A percentile compares a stretch with the other conserved stretches of the same genome.
phyloP scores from a whole-genome alignment of 805 yeast genomes.

The Kuraishia borneana region DNA sequence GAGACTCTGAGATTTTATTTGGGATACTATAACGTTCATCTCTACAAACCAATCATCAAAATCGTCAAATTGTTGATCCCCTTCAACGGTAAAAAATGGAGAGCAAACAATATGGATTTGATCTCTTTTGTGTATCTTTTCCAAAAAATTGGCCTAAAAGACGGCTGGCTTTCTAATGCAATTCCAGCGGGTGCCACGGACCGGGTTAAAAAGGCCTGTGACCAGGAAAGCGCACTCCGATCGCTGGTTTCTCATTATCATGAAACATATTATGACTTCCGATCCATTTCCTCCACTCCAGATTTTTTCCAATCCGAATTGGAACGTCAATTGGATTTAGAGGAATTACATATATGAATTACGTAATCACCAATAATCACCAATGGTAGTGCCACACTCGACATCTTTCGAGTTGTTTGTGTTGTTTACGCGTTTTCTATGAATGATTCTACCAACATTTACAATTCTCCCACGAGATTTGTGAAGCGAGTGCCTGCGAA shows the following conservation, averaged over 20 bases:
- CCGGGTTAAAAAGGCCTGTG: slow-evolving; percentile 65
- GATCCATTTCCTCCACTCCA: slow-evolving; percentile 13
- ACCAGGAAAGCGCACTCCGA: slow-evolving; percentile 77
- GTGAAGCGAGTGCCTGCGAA: neutral
- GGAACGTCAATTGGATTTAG: too few relatives aligned
- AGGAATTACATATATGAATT: too few relatives aligned
- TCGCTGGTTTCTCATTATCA: slow-evolving; percentile 73
- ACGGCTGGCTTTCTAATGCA: slow-evolving; percentile 83
- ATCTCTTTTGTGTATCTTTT: slow-evolving; percentile 79
- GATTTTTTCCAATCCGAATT: slow-evolving; percentile 32
- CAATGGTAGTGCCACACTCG: too few relatives aligned
- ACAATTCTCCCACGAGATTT: neutral
- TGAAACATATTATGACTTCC: slow-evolving; percentile 38
- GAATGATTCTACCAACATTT: neutral
- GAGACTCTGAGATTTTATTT: slow-evolving; percentile 47
- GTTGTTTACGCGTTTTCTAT: too few relatives aligned
- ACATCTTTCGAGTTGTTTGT: too few relatives aligned
- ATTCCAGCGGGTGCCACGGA: slow-evolving; percentile 54
- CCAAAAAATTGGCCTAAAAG: slow-evolving; percentile 59
- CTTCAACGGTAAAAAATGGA: slow-evolving; percentile 91
- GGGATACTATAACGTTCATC: slow-evolving; percentile 45
- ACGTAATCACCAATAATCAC: too few relatives aligned
- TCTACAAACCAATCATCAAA: slow-evolving; percentile 63
- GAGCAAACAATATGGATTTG: slow-evolving; percentile 84
- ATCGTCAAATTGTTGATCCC: slow-evolving; percentile 75